These are phyloP conservation scores for Lepidium campestre DNA, from an alignment of 441 rosid species.

Conservation along the genomic window DNA sequence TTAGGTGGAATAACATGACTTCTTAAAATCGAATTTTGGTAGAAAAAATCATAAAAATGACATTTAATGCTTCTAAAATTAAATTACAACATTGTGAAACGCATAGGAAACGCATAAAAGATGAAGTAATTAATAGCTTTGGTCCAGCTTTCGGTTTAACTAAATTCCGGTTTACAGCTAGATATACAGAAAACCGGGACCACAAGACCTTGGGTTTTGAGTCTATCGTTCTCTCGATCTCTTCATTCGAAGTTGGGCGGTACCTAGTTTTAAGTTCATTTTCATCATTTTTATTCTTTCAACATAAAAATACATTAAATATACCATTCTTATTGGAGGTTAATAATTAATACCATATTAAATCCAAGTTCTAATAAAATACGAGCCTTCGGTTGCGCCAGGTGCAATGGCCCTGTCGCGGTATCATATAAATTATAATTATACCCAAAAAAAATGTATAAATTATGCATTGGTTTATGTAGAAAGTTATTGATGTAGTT, in stretches of 20 bases:
- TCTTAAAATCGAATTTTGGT: no score
- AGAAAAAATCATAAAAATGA: no score
- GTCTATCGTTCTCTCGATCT: not conserved
- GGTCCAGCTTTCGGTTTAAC: conserved; percentile 21
- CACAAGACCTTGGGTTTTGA: conserved; percentile 10
- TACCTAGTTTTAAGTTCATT: conserved; percentile 14
- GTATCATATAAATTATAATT: not conserved
- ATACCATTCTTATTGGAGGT: not conserved
- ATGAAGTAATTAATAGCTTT: not conserved
- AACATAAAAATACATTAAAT: not conserved
- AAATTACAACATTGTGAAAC: not conserved
- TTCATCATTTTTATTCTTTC: not conserved
- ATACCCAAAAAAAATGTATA: no score
- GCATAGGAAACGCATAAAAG: not conserved
- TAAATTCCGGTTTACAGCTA: conserved; percentile 19
- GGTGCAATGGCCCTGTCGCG: conserved; percentile 21
- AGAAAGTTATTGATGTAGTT: not conserved
- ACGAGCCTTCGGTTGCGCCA: conserved; percentile 14
- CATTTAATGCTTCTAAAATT: not conserved
- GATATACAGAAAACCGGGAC: conserved; percentile 2
- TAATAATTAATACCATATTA: not conserved
- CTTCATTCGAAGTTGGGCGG: conserved; percentile 28
- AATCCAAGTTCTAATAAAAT: not conserved
- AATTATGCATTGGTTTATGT: no score
- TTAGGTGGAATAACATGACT: no score